Conservation (phyloP, 208 protist genomes). For the Leishmania tropica region DNA sequence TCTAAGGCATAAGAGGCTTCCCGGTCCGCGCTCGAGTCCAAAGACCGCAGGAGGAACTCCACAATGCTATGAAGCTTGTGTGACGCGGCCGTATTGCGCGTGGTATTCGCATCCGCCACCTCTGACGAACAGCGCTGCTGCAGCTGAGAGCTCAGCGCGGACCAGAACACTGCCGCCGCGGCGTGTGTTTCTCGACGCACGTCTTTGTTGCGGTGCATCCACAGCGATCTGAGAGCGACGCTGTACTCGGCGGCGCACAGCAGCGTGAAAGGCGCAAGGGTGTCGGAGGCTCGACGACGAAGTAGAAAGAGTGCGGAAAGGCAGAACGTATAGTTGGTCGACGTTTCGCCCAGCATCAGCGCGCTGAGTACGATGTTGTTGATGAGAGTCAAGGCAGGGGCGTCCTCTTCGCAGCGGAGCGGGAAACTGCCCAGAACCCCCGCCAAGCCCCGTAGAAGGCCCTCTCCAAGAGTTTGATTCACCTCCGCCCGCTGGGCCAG, state of each 20-base stretch:
- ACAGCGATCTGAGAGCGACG: slow-evolving; percentile 30
- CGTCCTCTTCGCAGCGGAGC: slow-evolving; percentile 13
- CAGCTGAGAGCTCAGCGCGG: slow-evolving; percentile 33
- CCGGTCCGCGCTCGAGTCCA: neutral
- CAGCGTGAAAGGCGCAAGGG: slow-evolving; percentile 37
- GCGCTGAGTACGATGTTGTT: slow-evolving; percentile 47
- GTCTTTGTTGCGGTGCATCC: slow-evolving; percentile 60
- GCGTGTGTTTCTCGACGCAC: slow-evolving; percentile 45
- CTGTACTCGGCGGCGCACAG: slow-evolving; percentile 30
- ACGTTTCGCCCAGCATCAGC: slow-evolving; percentile 24
- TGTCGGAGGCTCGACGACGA: slow-evolving; percentile 13
- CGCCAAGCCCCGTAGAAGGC: slow-evolving; percentile 42
- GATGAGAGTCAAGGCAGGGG: slow-evolving; percentile 24
- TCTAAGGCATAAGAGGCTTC: slow-evolving; percentile 8
- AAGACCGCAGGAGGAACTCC: neutral
- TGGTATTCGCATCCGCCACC: no score
- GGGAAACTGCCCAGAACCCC: slow-evolving; percentile 40
- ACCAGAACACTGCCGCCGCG: slow-evolving; percentile 43
- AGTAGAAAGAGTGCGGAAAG: slow-evolving; percentile 54
- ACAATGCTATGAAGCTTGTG: neutral
- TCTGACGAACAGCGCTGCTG: neutral
- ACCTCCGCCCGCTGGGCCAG: slow-evolving; percentile 20
- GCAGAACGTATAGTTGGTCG: slow-evolving; percentile 41
- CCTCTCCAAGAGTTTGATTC: slow-evolving; percentile 45
- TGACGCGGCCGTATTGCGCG: neutral